Evolutionary conservation across 306 rosid species (phyloP).

Genomic region (Quercus aquifolioides): DNA sequence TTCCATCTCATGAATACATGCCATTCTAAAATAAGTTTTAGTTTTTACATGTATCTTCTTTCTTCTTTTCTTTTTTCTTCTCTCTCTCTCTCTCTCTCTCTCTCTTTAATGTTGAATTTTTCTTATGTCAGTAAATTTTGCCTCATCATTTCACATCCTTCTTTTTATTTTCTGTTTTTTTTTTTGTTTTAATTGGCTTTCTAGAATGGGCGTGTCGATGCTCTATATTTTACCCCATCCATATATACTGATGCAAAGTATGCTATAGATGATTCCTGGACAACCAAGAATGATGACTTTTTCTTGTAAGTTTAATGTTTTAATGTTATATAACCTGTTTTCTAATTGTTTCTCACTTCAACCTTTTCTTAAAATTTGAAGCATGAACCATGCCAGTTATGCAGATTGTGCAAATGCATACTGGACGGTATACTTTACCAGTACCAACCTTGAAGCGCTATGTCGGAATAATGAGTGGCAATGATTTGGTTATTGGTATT

Average conservation of each 20-base stretch:
- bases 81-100: too few species aligned
- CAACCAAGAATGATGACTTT: conserved; percentile 74
- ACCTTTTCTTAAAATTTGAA: conserved; percentile 3
- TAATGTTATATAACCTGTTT: not conserved
- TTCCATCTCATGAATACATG: not conserved
- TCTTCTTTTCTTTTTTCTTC: not conserved
- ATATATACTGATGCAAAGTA: conserved; percentile 80
- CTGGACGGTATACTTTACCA: conserved; percentile 90
- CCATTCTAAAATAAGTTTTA: not conserved
- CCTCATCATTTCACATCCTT: not conserved
- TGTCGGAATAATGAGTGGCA: conserved; percentile 9
- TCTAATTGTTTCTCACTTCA: not conserved
- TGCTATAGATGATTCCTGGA: conserved; percentile 67
- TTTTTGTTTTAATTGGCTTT: not conserved
- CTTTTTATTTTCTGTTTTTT: not conserved
- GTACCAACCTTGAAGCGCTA: conserved; percentile 71
- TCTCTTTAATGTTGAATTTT: not conserved
- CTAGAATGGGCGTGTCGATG: conserved; percentile 89
- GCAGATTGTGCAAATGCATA: conserved; percentile 70
- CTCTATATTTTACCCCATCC: conserved; percentile 82
- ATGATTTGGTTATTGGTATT: conserved; percentile 70
- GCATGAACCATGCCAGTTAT: conserved; percentile 45
- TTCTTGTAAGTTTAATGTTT: conserved; percentile 62
- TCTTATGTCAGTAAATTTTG: not conserved
- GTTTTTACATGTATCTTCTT: not conserved